These are phyloP conservation scores for Rickenella mellea DNA, from an alignment of 768 basidiomycete species.

Conservation along the genomic window DNA sequence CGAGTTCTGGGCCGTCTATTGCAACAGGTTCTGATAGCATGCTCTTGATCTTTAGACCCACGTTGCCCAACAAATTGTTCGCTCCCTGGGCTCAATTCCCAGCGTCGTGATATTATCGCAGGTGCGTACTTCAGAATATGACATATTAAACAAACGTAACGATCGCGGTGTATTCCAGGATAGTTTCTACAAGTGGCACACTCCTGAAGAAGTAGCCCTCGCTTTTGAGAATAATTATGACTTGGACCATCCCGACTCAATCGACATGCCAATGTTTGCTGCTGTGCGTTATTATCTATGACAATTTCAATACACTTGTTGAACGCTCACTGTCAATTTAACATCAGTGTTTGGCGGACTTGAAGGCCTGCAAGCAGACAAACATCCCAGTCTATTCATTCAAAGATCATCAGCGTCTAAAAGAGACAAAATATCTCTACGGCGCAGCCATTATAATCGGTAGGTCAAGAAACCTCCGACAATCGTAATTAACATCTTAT, in stretches of 20 bases:
- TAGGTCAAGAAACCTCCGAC: constrained; percentile 17
- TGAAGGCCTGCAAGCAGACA: constrained; percentile 75
- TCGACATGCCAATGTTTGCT: constrained; percentile 85
- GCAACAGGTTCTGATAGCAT: constrained; percentile 1
- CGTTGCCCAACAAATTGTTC: constrained; percentile 76
- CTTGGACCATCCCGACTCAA: constrained; percentile 87
- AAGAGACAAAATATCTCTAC: constrained; percentile 81
- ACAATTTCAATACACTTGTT: constrained; percentile 1
- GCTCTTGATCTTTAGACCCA: constrained; percentile 46
- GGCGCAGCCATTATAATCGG: constrained; percentile 89
- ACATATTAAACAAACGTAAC: neutral
- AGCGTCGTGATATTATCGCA: constrained; percentile 88
- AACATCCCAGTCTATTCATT: constrained; percentile 97
- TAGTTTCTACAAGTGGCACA: constrained; percentile 84
- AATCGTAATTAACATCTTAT: neutral
- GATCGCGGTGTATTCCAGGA: constrained; percentile 40
- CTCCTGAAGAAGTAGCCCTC: constrained; percentile 67
- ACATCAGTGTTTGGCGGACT: constrained; percentile 67
- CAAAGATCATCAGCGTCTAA: constrained; percentile 71
- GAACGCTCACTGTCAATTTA: neutral
- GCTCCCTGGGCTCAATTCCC: constrained; percentile 73
- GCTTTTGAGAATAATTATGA: constrained; percentile 77
- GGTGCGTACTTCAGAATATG: constrained; percentile 26
- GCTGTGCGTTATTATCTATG: constrained; percentile 35
- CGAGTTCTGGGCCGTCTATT: constrained; percentile 6